Conservation (phyloP, 2,329 filamentous ascomycete genomes). For the Knoxdaviesia capensis region DNA sequence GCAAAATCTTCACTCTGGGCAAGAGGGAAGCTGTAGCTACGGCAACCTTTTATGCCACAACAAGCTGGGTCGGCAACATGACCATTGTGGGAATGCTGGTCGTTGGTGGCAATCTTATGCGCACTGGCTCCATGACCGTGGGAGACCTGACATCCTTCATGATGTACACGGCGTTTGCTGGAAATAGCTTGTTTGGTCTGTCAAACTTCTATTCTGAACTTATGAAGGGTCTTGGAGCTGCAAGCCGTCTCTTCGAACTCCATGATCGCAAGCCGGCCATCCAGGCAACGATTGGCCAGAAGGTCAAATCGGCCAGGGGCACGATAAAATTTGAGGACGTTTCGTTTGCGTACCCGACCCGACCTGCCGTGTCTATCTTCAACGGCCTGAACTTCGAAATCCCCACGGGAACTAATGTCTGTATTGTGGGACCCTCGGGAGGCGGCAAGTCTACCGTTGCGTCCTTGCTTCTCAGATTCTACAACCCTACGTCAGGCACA, state of each 20-base stretch:
- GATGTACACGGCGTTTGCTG: conserved; percentile 87
- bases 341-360: conserved; percentile 77
- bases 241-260: conserved; percentile 87
- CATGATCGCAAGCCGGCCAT: conserved; percentile 80
- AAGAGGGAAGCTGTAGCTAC: conserved; percentile 73
- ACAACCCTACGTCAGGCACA: conserved; percentile 55
- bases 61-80: conserved; percentile 88
- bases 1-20: conserved; percentile 78
- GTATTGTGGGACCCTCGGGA: conserved; percentile 87
- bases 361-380: conserved; percentile 84
- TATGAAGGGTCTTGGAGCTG: conserved; percentile 96
- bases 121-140: conserved; percentile 66
- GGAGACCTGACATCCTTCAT: conserved; percentile 91
- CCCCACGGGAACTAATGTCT: conserved; percentile 81
- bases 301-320: conserved; percentile 68
- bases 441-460: conserved; percentile 94
- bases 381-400: conserved; percentile 77
- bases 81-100: conserved; percentile 82
- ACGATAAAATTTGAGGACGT: conserved; percentile 77
- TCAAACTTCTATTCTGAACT: conserved; percentile 95
- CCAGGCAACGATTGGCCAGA: conserved; percentile 62
- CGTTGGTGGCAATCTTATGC: conserved; percentile 78
- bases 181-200: conserved; percentile 77
- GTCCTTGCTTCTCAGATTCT: conserved; percentile 79
- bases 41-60: conserved; percentile 73